Evolutionary conservation across 768 basidiomycete genomes (phyloP).

Genomic region (Lentinula guzmanii): DNA sequence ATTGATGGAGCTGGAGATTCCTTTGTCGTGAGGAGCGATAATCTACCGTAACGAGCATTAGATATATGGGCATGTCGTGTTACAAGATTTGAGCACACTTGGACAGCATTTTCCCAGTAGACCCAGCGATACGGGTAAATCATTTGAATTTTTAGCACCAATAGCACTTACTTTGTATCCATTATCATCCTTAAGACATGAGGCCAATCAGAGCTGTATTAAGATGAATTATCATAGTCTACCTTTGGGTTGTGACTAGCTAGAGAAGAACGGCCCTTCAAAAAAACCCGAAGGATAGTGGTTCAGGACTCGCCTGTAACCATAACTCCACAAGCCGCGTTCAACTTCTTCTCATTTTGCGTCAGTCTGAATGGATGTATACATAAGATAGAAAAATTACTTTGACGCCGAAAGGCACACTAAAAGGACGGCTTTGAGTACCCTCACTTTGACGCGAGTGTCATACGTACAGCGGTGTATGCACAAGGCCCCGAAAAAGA

Average conservation of each 20-base stretch:
- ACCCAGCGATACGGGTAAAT: conserved; percentile 39
- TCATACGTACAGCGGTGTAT: conserved; percentile 66
- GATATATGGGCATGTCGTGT: background rate
- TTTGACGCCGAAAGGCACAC: conserved; percentile 71
- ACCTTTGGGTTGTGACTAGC: conserved; percentile 91
- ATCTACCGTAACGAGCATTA: conserved; percentile 42
- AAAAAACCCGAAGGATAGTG: background rate
- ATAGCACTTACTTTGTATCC: conserved; percentile 64
- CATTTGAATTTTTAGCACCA: background rate
- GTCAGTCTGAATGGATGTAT: background rate
- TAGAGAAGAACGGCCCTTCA: conserved; percentile 16
- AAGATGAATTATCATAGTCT: background rate
- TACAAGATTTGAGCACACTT: conserved; percentile 35
- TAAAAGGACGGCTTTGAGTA: conserved; percentile 18
- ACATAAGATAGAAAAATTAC: background rate
- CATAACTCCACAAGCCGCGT: conserved; percentile 83
- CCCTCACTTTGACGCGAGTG: background rate
- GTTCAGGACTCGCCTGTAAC: conserved; percentile 57
- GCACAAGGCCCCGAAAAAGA: conserved; percentile 62
- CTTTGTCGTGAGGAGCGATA: conserved; percentile 75
- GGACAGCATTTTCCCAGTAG: conserved; percentile 87
- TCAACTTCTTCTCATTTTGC: conserved; percentile 32
- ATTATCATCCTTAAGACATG: conserved; percentile 62
- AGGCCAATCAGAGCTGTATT: background rate
- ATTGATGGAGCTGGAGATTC: conserved; percentile 64